Evolutionary conservation across 257 asterid genomes (phyloP).

Genomic region (Handroanthus guayacan): DNA sequence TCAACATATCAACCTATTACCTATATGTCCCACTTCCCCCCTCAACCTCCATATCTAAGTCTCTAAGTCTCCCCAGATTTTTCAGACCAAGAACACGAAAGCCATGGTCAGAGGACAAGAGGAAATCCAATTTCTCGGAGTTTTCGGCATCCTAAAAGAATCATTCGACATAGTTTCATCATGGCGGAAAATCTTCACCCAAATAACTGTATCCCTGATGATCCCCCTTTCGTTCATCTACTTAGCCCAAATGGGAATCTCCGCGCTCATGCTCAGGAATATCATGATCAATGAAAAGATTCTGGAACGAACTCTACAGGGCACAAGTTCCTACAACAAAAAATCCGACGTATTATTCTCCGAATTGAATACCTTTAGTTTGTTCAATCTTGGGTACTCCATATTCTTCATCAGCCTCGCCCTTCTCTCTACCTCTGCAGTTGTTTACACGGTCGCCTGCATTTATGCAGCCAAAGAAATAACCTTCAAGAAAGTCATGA

Average conservation of each 20-base stretch:
- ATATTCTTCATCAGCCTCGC: conserved; percentile 65
- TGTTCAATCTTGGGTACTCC: conserved; percentile 70
- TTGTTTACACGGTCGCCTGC: conserved; percentile 85
- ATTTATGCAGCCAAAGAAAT: conserved; percentile 71
- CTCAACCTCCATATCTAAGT: not conserved
- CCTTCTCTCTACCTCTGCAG: conserved; percentile 86
- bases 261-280: conserved; percentile 58
- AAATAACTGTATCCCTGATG: conserved; percentile 60
- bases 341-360: conserved; percentile 54
- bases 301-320: conserved; percentile 54
- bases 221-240: conserved; percentile 81
- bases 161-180: conserved; percentile 56
- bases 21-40: not conserved
- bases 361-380: conserved; percentile 53
- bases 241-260: conserved; percentile 73
- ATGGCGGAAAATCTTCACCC: conserved; percentile 67
- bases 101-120: conserved; percentile 86
- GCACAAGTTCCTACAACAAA: conserved; percentile 45
- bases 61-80: not conserved
- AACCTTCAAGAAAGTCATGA: conserved; percentile 54
- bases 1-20: not conserved
- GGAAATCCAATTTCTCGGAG: conserved; percentile 76
- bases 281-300: conserved; percentile 57
- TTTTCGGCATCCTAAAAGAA: conserved; percentile 72
- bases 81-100: not conserved